These are phyloP conservation scores for Erythrobasidium yunnanense DNA, from an alignment of 768 basidiomycete species.

Conservation along the genomic window DNA sequence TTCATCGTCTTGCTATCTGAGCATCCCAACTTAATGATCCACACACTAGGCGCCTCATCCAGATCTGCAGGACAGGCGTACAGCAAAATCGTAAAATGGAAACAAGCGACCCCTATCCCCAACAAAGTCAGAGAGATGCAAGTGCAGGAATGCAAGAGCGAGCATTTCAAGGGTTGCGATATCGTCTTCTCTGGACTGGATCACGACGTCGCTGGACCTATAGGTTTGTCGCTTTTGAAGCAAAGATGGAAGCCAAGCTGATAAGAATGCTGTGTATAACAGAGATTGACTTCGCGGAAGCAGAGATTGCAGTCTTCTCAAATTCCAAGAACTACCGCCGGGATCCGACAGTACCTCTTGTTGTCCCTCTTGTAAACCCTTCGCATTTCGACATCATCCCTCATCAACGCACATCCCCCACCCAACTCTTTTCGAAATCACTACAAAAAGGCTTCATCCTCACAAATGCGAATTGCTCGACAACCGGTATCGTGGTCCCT, in stretches of 20 bases:
- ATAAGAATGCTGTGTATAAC: not conserved
- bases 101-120: conserved; percentile 70
- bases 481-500: conserved; percentile 85
- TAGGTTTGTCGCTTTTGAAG: conserved; percentile 53
- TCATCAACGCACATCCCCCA: conserved; percentile 57
- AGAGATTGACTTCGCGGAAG: conserved; percentile 76
- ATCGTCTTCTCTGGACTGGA: conserved; percentile 94
- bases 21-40: conserved; percentile 83
- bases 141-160: conserved; percentile 65
- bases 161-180: conserved; percentile 65
- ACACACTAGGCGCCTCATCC: conserved; percentile 76
- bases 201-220: conserved; percentile 84
- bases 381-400: conserved; percentile 70
- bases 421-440: conserved; percentile 45
- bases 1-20: conserved; percentile 76
- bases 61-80: conserved; percentile 79
- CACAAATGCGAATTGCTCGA: conserved; percentile 96
- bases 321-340: conserved; percentile 94
- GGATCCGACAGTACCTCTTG: conserved; percentile 82
- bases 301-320: conserved; percentile 85
- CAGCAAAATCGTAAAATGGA: conserved; percentile 63
- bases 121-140: conserved; percentile 52
- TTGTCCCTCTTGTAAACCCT: conserved; percentile 91
- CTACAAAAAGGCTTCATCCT: conserved; percentile 77
- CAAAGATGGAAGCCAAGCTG: not conserved